These are phyloP conservation scores for Aspergillus diversus DNA, from an alignment of 495 filamentous ascomycete species.

Conservation along the genomic window DNA sequence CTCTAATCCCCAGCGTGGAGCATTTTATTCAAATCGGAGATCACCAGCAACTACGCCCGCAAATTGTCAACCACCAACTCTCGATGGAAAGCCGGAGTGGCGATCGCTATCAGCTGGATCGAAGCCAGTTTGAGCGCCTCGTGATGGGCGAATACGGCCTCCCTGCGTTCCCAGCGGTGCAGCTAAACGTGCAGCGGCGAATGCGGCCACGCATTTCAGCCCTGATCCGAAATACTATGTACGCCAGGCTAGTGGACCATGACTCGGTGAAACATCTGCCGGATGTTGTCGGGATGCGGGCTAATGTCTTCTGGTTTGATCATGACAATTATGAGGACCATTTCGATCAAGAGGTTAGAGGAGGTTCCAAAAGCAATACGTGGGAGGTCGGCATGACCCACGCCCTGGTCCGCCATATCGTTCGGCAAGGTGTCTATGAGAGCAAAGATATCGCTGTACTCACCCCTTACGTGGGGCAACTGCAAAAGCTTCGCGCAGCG, in stretches of 20 bases:
- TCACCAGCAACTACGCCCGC: slow-evolving; percentile 72
- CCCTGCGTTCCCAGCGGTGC: slow-evolving; percentile 52
- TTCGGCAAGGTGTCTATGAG: slow-evolving; percentile 69
- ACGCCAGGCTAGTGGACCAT: slow-evolving; percentile 65
- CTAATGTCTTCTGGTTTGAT: slow-evolving; percentile 74
- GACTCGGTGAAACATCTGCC: slow-evolving; percentile 56
- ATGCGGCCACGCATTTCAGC: slow-evolving; percentile 74
- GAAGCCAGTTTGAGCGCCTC: slow-evolving; percentile 1
- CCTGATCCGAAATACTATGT: slow-evolving; percentile 62
- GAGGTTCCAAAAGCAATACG: slow-evolving; percentile 65
- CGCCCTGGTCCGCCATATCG: slow-evolving; percentile 69
- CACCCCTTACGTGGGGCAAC: slow-evolving; percentile 75
- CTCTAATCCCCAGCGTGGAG: slow-evolving; percentile 69
- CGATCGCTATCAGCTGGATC: slow-evolving; percentile 46
- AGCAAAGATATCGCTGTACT: slow-evolving; percentile 74
- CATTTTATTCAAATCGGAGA: slow-evolving; percentile 80
- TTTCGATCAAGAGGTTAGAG: slow-evolving; percentile 40
- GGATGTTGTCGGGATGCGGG: slow-evolving; percentile 64
- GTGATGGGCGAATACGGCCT: slow-evolving; percentile 21
- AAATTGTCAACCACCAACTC: slow-evolving; percentile 66
- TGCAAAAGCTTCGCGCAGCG: slow-evolving; percentile 58
- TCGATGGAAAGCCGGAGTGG: slow-evolving; percentile 56
- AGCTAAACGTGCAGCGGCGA: slow-evolving; percentile 68
- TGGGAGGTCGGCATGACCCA: slow-evolving; percentile 69
- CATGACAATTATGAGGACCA: slow-evolving; percentile 61